phyloP scores from a whole-genome alignment of 1,284 basidiomycete species.

The Irpex lacteus region DNA sequence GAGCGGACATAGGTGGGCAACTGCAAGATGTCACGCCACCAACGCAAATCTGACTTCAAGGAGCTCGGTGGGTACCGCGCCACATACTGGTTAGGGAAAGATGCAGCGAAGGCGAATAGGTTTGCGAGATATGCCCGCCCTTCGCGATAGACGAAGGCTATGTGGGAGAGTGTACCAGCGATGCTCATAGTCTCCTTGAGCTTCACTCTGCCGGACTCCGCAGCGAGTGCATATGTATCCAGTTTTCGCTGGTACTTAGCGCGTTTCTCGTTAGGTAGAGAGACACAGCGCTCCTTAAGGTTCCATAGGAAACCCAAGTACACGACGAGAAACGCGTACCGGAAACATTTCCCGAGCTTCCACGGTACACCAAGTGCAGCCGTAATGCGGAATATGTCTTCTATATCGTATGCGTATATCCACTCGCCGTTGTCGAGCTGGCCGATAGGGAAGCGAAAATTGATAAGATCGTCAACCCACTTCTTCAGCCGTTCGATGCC shows the following conservation, averaged over 20 bases:
- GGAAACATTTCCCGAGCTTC: slow-evolving; percentile 25
- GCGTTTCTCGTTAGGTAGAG: not conserved
- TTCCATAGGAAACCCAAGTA: slow-evolving; percentile 41
- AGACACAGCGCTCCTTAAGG: slow-evolving; percentile 10
- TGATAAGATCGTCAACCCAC: not conserved
- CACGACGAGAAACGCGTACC: slow-evolving; percentile 26
- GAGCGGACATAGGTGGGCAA: slow-evolving; percentile 6
- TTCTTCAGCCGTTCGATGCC: not conserved
- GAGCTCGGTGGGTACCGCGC: slow-evolving; percentile 20
- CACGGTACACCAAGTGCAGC: slow-evolving; percentile 24
- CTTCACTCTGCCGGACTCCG: slow-evolving; percentile 16
- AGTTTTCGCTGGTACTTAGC: not conserved
- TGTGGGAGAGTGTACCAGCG: slow-evolving; percentile 33
- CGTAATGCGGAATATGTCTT: slow-evolving; percentile 17
- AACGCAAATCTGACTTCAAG: slow-evolving; percentile 26
- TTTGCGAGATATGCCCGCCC: slow-evolving; percentile 1
- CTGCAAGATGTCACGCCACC: slow-evolving; percentile 26
- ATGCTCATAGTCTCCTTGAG: slow-evolving; percentile 22
- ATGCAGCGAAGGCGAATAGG: not conserved
- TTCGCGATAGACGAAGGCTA: slow-evolving; percentile 25
- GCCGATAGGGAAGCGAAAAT: not conserved
- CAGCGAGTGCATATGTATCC: slow-evolving; percentile 11
- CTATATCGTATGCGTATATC: slow-evolving; percentile 24
- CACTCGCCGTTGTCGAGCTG: slow-evolving; percentile 16
- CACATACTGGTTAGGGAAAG: slow-evolving; percentile 15